Percentiles rank a stretch among this genome's conserved stretches.
Evolutionary conservation across 1,284 basidiomycete genomes (phyloP).

Genomic region (Ceratobasidium papillatum): DNA sequence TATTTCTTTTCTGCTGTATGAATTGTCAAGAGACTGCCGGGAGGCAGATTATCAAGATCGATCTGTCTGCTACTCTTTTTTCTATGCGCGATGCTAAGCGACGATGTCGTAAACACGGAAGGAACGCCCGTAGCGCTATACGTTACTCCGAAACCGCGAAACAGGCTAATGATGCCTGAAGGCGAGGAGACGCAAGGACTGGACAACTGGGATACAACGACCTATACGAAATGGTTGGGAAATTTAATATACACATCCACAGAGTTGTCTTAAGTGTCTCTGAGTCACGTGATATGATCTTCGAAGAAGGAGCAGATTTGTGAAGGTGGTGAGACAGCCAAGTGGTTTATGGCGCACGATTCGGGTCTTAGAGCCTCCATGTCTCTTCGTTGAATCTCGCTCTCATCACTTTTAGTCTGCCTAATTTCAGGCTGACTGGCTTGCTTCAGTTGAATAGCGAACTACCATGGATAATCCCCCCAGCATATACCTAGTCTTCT

Average conservation of each 20-base stretch:
- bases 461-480: too few relatives aligned
- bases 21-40: constrained; percentile 26
- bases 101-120: background rate
- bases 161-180: too few relatives aligned
- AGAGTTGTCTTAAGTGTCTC: too few relatives aligned
- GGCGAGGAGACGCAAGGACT: too few relatives aligned
- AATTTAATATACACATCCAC: too few relatives aligned
- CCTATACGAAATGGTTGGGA: too few relatives aligned
- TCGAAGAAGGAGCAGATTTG: background rate
- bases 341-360: constrained; percentile 4
- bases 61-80: background rate
- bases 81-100: background rate
- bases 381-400: constrained; percentile 10
- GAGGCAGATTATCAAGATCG: constrained; percentile 21
- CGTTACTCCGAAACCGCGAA: too few relatives aligned
- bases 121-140: background rate
- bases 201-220: too few relatives aligned
- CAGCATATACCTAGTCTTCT: too few relatives aligned
- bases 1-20: constrained; percentile 2
- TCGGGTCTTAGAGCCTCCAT: background rate
- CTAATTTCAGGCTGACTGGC: background rate
- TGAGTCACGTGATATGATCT: background rate
- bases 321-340: background rate
- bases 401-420: background rate
- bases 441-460: too few relatives aligned